phyloP scores from a whole-genome alignment of 441 rosid genomes.

The Omphalea diandra region DNA sequence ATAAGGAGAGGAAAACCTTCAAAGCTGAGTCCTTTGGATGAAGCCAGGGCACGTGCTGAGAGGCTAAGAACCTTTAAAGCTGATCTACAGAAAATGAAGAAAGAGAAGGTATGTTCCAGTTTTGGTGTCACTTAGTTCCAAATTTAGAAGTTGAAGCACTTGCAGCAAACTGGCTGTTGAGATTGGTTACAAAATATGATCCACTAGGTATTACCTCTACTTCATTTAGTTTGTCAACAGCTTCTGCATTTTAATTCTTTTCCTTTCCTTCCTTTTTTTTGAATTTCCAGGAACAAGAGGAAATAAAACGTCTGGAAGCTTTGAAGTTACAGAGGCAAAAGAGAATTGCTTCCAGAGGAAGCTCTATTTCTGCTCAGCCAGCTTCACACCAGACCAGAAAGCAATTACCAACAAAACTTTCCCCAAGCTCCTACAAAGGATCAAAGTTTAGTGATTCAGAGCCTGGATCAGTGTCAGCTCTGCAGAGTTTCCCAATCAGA shows the following conservation, averaged over 20 bases:
- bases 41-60: slow-evolving; percentile 94
- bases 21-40: slow-evolving; percentile 82
- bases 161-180: slow-evolving; percentile 1
- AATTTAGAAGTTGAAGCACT: slow-evolving; percentile 7
- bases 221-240: slow-evolving; percentile 3
- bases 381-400: slow-evolving; percentile 51
- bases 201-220: slow-evolving; percentile 13
- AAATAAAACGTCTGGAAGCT: slow-evolving; percentile 72
- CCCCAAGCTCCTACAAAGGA: slow-evolving; percentile 59
- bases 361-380: slow-evolving; percentile 51
- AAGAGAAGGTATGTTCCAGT: slow-evolving; percentile 64
- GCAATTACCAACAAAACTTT: slow-evolving; percentile 56
- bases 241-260: background rate
- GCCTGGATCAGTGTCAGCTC: slow-evolving; percentile 75
- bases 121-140: slow-evolving; percentile 1
- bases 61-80: slow-evolving; percentile 83
- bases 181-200: background rate
- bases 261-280: background rate
- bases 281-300: slow-evolving; percentile 72
- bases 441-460: slow-evolving; percentile 88
- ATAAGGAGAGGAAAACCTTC: slow-evolving; percentile 80
- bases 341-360: slow-evolving; percentile 80
- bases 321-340: slow-evolving; percentile 90
- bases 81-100: slow-evolving; percentile 91
- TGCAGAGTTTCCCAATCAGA: slow-evolving; percentile 54